Conservation (phyloP, 345 rosid species). For the Ceriops tagal region DNA sequence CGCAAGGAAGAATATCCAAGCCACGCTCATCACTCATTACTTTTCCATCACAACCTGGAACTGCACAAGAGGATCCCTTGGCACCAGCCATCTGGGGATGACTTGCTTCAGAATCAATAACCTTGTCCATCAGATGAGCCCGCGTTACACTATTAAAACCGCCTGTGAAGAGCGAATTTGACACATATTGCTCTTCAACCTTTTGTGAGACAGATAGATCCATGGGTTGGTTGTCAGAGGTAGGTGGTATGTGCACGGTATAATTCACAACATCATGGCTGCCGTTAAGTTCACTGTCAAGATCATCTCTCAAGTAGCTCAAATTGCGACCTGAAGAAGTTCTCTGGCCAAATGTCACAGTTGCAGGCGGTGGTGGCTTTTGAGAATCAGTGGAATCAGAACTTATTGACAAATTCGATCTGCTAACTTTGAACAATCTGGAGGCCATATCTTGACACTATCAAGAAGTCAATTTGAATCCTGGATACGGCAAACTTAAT, state of each 20-base stretch:
- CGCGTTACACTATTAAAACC: slow-evolving; percentile 83
- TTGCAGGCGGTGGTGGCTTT: slow-evolving; percentile 57
- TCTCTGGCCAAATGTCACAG: slow-evolving; percentile 70
- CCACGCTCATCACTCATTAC: slow-evolving; percentile 94
- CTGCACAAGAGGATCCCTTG: slow-evolving; percentile 85
- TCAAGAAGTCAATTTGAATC: slow-evolving; percentile 26
- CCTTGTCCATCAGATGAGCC: slow-evolving; percentile 97
- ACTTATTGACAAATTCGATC: slow-evolving; percentile 54
- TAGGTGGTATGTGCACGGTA: slow-evolving; percentile 88
- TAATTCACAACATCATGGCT: slow-evolving; percentile 68
- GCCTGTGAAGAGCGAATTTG: slow-evolving; percentile 89
- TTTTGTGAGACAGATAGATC: slow-evolving; percentile 86
- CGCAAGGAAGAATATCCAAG: slow-evolving; percentile 82
- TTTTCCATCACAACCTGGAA: slow-evolving; percentile 93
- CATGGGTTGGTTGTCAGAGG: slow-evolving; percentile 94
- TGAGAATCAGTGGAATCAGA: slow-evolving; percentile 60
- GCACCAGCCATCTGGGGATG: slow-evolving; percentile 99
- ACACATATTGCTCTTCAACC: slow-evolving; percentile 97
- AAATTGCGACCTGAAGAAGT: slow-evolving; percentile 83
- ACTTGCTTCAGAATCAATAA: slow-evolving; percentile 76
- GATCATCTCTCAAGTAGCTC: slow-evolving; percentile 89
- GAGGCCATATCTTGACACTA: slow-evolving; percentile 53
- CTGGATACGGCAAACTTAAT: slow-evolving; percentile 29
- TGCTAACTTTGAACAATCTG: slow-evolving; percentile 49
- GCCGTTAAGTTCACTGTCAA: slow-evolving; percentile 71